These are phyloP conservation scores for Rhodotorula sphaerocarpa DNA, from an alignment of 768 basidiomycete species.

Conservation along the genomic window DNA sequence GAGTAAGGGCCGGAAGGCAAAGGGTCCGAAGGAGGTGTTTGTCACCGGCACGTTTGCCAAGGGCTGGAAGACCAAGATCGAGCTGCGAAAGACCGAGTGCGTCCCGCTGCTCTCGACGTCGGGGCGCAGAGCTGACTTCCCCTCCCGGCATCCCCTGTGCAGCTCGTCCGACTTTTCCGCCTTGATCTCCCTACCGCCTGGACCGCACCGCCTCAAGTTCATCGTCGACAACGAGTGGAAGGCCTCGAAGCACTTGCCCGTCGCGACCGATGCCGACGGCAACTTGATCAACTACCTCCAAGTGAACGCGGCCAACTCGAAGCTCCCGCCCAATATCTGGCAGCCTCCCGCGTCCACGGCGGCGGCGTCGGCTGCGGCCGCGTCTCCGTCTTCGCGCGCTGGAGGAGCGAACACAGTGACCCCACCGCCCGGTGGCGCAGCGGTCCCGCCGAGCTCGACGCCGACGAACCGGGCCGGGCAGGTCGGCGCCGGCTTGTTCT, in stretches of 20 bases:
- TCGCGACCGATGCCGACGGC: constrained; percentile 82
- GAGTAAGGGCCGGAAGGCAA: constrained; percentile 7
- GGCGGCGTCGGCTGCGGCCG: neutral
- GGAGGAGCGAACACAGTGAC: neutral
- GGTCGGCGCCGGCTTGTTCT: neutral
- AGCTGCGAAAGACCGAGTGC: constrained; percentile 37
- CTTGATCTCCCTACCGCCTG: constrained; percentile 57
- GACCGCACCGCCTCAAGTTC: constrained; percentile 90
- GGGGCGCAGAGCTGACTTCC: neutral
- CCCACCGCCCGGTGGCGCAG: neutral
- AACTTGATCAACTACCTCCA: constrained; percentile 89
- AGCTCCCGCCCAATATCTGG: neutral
- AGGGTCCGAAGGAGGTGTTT: constrained; percentile 35
- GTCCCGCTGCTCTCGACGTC: neutral
- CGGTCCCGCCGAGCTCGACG: neutral
- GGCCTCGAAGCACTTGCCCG: constrained; percentile 54
- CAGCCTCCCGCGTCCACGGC: neutral
- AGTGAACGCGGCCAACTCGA: constrained; percentile 40
- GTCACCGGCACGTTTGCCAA: constrained; percentile 41
- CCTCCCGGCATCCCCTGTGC: neutral
- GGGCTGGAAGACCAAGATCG: constrained; percentile 41
- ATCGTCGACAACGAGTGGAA: constrained; percentile 85
- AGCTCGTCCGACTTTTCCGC: constrained; percentile 39
- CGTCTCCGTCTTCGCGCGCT: neutral
- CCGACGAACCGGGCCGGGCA: neutral